Base-by-base conservation (phyloP, 2,329 filamentous ascomycete genomes). In the Fusarium concolor region DNA sequence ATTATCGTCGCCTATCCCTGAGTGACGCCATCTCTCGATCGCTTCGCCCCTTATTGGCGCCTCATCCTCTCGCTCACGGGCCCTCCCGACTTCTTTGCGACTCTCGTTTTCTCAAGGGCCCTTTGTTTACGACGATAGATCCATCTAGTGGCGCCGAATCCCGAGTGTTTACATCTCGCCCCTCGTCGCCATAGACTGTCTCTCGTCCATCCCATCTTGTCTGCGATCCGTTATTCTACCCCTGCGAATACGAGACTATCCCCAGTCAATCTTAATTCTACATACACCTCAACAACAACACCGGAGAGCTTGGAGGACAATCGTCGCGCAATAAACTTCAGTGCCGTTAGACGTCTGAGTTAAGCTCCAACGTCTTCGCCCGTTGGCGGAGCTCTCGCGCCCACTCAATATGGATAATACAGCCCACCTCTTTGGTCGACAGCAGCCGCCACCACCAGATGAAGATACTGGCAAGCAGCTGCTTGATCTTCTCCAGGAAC, bases 401-500 rank as follows among this genome's bases (percentile, higher is more conserved):
- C 59, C 61, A 24, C 22, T 24, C 22, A 50, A n/a, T 46, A 76
- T 76, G 73, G 67, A 72, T 55, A 58, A 41, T 50, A 20, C 68
- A 31, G 31, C 58, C 45, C 59, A 47, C 47, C 58, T 68, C 39
- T 47, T 70, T 14, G 35, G 26, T 28, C 44, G 55, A 29, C 67
- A 69, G 29, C 31, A 67, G 14, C 29, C 29, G 12, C 29, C 29
- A 38, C 29, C 29, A 31, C 29, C 29, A 38, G 18, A 65, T n/a
- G 52, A 71, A 18, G 78, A 80, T 57, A 70, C 79, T 2, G 82
- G 78, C 29, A 65, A 82, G 45, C 77, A 86, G 74, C 76, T 87
- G 54, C 76, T 87, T 35, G 74, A 83, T 5, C 75, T 87, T 45
- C 75, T 88, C 14, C 76, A 82, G 59, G 79, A 86, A 62, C 86